Evolutionary conservation across 176 grass and related monocot species (phyloP), one percentile per base, ranked within the genome.

Genomic region (Poa annua): DNA sequence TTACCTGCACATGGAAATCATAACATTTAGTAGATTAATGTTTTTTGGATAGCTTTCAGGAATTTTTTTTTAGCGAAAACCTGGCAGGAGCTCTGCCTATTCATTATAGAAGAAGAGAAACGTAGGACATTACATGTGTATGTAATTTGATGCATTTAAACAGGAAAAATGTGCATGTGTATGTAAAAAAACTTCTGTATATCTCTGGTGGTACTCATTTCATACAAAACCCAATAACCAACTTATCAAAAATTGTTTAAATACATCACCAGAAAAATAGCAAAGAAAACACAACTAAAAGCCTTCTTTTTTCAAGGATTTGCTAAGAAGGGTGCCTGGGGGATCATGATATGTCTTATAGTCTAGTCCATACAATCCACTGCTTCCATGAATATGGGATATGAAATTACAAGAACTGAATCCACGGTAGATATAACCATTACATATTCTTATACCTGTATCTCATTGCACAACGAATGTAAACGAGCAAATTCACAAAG

Each of bases 401-500:
- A 17, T 24, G 62, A 41, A 64, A 71, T 65, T 71, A 85, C 63
- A 60, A 16, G 39, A 29, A 76, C 38, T 36, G 72, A 56, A 16
- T 47, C 22, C 62, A 64, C 54, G 54, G 15, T 55, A 71, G 56
- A 29, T 59, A 78, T 20, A 68, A 64, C 89, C 77, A 94, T 63
- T 74, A 74, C 50, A 80, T 79, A 79, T 64, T 94, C 92, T 94
- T 97, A 53, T 89, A 95, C 73, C 29, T 98, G 77, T 93, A 98
- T 81, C 84, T 93, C 6, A 70, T 62, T 34, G 92, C 85, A 85
- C 86, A 98, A 16, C 51, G 47, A 77, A 86, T 59, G 51, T 86
- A 95, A 82, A 88, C 86, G 78, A 95, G 47, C 14, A 98, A 78
- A 89, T 98, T 95, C 1, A 86, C 44, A 62, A 90, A 68, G 66